Conservation (phyloP, 306 rosid genomes). For the Bauhinia variegata region DNA sequence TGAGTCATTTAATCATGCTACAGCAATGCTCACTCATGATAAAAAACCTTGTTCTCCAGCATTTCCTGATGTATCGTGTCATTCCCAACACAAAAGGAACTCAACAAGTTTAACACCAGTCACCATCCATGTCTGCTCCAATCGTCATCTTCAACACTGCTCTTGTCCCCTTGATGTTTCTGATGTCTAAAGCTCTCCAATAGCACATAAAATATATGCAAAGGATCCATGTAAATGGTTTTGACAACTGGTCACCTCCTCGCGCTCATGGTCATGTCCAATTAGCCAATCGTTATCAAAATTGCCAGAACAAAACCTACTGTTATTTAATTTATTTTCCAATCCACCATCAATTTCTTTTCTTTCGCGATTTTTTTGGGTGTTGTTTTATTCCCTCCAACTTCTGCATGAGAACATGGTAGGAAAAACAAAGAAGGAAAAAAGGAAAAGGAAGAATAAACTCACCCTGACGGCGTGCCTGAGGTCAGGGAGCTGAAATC, state of each 20-base stretch:
- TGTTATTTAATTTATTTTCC: not conserved
- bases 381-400: no score
- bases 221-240: no score
- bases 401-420: slow-evolving; percentile 17
- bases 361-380: not conserved
- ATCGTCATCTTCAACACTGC: not conserved
- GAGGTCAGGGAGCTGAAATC: slow-evolving; percentile 63
- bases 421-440: not conserved
- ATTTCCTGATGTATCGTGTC: not conserved
- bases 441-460: not conserved
- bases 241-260: slow-evolving; percentile 10
- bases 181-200: not conserved
- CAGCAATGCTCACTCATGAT: not conserved
- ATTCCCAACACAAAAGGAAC: not conserved
- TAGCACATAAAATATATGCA: slow-evolving; percentile 1
- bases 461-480: slow-evolving; percentile 45
- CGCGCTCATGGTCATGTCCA: not conserved
- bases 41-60: not conserved
- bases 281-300: not conserved
- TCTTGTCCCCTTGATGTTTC: not conserved
- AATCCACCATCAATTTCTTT: not conserved
- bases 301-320: slow-evolving; percentile 9
- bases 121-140: not conserved
- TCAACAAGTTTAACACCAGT: not conserved
- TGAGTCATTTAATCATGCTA: not conserved